Percentiles rank a stretch among this genome's conserved stretches.
phyloP scores from a whole-genome alignment of 2,329 filamentous ascomycete genomes.

The Cadophora sp. region DNA sequence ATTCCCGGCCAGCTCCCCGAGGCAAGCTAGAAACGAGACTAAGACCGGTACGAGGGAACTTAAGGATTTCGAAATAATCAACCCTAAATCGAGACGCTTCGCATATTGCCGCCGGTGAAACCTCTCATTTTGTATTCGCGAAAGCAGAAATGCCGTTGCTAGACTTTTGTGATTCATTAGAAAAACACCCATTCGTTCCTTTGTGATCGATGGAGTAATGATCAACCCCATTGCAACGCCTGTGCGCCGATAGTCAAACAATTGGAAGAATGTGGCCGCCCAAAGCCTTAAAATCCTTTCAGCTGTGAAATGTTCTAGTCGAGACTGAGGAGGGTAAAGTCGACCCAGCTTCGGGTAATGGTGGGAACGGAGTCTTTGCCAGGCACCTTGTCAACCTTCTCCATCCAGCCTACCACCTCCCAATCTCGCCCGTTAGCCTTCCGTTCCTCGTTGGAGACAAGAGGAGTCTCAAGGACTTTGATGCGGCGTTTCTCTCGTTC shows the following conservation, averaged over 20 bases:
- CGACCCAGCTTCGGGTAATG: constrained; percentile 39
- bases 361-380: constrained; percentile 36
- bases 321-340: constrained; percentile 30
- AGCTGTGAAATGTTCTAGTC: constrained; percentile 17
- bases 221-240: constrained; percentile 31
- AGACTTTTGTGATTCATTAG: constrained; percentile 3
- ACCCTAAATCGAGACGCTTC: not conserved
- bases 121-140: constrained; percentile 6
- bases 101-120: not conserved
- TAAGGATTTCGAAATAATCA: not conserved
- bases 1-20: not conserved
- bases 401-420: constrained; percentile 45
- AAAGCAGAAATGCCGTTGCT: constrained; percentile 6
- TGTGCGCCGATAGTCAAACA: constrained; percentile 34
- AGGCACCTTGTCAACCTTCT: constrained; percentile 38
- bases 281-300: constrained; percentile 21
- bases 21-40: not conserved
- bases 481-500: constrained; percentile 64
- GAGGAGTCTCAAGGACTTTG: constrained; percentile 33
- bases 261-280: constrained; percentile 19
- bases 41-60: not conserved
- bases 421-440: constrained; percentile 38
- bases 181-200: not conserved
- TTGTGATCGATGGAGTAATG: not conserved
- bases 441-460: constrained; percentile 40